These are phyloP conservation scores for Crassisporium funariophilum DNA, from an alignment of 768 basidiomycete species.

Conservation along the genomic window DNA sequence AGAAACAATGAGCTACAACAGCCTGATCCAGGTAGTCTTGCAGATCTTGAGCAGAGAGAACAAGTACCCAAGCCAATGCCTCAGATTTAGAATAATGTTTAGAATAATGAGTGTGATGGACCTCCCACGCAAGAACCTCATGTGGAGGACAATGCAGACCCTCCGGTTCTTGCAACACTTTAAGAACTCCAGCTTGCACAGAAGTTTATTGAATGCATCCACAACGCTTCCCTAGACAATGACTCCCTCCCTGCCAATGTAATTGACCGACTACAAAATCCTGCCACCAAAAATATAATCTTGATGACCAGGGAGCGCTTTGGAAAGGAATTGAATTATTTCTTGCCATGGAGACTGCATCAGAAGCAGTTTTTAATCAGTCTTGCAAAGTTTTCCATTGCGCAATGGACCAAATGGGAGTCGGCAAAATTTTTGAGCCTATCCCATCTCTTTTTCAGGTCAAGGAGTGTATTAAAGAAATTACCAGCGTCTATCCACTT, in stretches of 20 bases:
- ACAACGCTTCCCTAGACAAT: constrained; percentile 28
- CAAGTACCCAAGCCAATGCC: background rate
- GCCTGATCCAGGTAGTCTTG: background rate
- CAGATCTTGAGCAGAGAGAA: background rate
- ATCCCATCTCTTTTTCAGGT: constrained; percentile 7
- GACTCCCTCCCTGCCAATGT: constrained; percentile 18
- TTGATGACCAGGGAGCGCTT: constrained; percentile 1
- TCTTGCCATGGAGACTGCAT: constrained; percentile 1
- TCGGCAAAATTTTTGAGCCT: background rate
- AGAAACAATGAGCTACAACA: too few relatives aligned
- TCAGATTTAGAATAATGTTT: too few relatives aligned
- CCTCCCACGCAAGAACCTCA: background rate
- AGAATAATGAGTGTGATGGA: background rate
- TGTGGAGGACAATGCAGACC: too few relatives aligned
- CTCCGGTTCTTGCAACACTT: constrained; percentile 9
- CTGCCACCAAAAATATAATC: background rate
- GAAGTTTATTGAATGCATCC: constrained; percentile 23
- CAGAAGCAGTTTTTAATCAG: constrained; percentile 8
- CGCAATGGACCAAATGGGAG: background rate
- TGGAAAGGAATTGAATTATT: constrained; percentile 6
- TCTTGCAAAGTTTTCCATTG: constrained; percentile 4
- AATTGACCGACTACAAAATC: constrained; percentile 10
- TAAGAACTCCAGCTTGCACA: constrained; percentile 8
- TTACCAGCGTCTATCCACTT: constrained; percentile 17
- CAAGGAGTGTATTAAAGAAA: constrained; percentile 9